Conservation (phyloP, 257 asterid genomes). For the Jasminum sambac region DNA sequence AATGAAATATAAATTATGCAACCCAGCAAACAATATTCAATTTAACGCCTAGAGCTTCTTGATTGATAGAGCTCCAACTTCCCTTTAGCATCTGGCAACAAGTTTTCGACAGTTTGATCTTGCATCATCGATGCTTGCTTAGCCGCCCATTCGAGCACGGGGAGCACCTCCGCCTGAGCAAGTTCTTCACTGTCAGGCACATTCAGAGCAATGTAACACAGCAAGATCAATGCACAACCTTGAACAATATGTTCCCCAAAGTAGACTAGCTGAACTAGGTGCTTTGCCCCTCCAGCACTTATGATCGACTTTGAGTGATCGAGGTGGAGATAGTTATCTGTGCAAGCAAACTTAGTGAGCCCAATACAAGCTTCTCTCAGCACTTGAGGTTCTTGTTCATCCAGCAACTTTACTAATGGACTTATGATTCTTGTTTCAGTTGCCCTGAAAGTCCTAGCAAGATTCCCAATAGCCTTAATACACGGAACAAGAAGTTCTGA, state of each 20-base stretch:
- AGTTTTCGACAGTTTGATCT: conserved; percentile 34
- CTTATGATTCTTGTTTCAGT: conserved; percentile 46
- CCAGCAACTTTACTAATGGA: conserved; percentile 43
- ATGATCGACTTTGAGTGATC: conserved; percentile 48
- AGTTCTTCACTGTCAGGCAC: conserved; percentile 47
- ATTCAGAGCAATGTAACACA: conserved; percentile 41
- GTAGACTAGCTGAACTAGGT: conserved; percentile 41
- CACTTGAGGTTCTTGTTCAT: conserved; percentile 34
- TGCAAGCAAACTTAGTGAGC: conserved; percentile 44
- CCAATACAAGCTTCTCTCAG: conserved; percentile 41
- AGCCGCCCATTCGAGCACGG: conserved; percentile 43
- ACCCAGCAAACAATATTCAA: conserved; percentile 6
- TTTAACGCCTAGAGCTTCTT: conserved; percentile 37
- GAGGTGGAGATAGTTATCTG: conserved; percentile 38
- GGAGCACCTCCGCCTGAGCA: conserved; percentile 38
- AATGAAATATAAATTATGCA: not conserved
- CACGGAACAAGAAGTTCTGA: conserved; percentile 40
- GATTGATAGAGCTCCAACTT: conserved; percentile 46
- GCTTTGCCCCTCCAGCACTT: conserved; percentile 41
- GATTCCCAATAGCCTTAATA: conserved; percentile 41
- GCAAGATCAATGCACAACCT: conserved; percentile 31
- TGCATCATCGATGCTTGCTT: conserved; percentile 31
- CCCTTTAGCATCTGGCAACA: conserved; percentile 35
- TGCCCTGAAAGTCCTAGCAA: conserved; percentile 44
- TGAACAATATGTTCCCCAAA: conserved; percentile 42